Percentiles rank a stretch among this genome's conserved stretches.
Conservation (phyloP, 2,329 filamentous ascomycete species). For the Aspergillus sp. region DNA sequence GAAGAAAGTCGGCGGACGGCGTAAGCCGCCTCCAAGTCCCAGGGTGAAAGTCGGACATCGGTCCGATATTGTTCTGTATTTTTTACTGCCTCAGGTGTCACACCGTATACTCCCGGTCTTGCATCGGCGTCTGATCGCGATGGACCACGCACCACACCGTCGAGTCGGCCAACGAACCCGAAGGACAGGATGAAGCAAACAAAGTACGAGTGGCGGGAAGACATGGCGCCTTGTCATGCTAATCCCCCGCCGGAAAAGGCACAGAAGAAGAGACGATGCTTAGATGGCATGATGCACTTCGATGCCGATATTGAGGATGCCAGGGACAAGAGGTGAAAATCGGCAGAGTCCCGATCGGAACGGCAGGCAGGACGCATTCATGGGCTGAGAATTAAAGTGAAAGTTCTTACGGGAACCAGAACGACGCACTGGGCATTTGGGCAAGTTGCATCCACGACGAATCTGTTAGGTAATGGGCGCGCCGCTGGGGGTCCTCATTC, state of each 20-base stretch:
- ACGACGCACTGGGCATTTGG: neutral
- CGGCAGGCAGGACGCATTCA: conserved; percentile 1
- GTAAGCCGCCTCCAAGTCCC: conserved; percentile 8
- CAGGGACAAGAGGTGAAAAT: no score
- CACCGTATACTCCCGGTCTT: neutral
- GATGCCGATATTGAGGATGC: neutral
- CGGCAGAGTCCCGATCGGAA: neutral
- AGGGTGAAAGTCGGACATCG: neutral
- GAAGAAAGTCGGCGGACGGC: conserved; percentile 3
- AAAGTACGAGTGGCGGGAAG: neutral
- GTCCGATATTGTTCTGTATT: neutral
- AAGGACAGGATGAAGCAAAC: neutral
- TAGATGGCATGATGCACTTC: neutral
- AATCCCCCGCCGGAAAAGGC: neutral
- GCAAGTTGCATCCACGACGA: conserved; percentile 14
- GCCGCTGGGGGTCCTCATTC: conserved; percentile 24
- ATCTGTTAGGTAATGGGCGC: conserved; percentile 37
- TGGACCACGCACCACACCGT: neutral
- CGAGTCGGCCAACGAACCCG: no score
- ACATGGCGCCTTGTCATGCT: neutral
- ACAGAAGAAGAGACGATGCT: neutral
- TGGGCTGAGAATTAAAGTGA: neutral
- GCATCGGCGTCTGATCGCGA: neutral
- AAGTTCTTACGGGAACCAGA: neutral
- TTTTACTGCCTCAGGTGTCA: neutral